These are phyloP conservation scores for Nemania sp. DNA, from an alignment of 2,329 filamentous ascomycete genomes.

Conservation along the genomic window DNA sequence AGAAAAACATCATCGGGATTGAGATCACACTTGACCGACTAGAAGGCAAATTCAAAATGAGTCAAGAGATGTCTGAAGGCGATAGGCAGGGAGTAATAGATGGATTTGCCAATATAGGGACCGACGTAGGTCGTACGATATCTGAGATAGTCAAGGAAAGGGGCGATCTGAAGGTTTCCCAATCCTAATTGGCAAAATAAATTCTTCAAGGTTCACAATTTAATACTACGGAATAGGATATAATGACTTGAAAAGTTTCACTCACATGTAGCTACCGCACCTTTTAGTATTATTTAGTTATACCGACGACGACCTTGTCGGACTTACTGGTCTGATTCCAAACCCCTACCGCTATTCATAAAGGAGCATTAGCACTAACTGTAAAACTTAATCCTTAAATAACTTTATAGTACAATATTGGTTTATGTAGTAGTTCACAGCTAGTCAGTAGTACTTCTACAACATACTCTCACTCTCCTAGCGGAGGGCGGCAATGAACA, in stretches of 20 bases:
- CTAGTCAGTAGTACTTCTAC: background rate
- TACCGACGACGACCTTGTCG: background rate
- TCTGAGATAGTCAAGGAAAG: slow-evolving; percentile 26
- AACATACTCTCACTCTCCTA: background rate
- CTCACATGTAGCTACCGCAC: too few relatives aligned
- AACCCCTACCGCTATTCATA: background rate
- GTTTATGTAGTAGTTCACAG: background rate
- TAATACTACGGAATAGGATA: background rate
- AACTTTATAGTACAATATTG: background rate
- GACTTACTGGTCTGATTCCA: background rate
- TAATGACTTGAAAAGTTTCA: background rate
- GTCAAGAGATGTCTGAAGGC: slow-evolving; percentile 29
- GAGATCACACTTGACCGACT: slow-evolving; percentile 25
- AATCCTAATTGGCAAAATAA: background rate
- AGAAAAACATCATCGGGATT: slow-evolving; percentile 29
- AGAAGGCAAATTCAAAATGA: slow-evolving; percentile 36
- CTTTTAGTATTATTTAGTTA: background rate
- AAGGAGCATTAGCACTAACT: background rate
- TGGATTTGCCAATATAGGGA: slow-evolving; percentile 29
- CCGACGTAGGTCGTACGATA: slow-evolving; percentile 10
- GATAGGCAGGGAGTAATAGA: slow-evolving; percentile 27
- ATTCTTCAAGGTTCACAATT: background rate
- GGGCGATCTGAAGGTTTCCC: slow-evolving; percentile 20
- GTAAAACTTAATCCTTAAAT: background rate
- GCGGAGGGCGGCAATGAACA: background rate